A percentile compares a stretch with the other conserved stretches of the same genome.
These are phyloP conservation scores for Boletus edulis DNA, from an alignment of 768 basidiomycete genomes.

Conservation along the genomic window DNA sequence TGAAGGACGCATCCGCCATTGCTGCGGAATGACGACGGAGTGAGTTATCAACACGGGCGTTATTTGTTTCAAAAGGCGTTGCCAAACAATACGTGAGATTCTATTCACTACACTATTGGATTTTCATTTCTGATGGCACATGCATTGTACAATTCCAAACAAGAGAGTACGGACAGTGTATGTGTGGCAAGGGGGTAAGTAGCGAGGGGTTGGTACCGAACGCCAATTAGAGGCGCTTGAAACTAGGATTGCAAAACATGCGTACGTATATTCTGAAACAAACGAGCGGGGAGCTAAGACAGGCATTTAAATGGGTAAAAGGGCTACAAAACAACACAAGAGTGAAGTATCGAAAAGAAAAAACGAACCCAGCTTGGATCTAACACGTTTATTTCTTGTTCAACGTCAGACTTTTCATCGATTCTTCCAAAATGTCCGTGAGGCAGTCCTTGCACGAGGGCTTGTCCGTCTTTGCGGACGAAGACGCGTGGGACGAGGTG, in stretches of 20 bases:
- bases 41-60: neutral
- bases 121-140: conserved; percentile 4
- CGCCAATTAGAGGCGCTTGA: conserved; percentile 5
- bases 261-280: conserved; percentile 1
- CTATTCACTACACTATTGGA: neutral
- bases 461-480: conserved; percentile 17
- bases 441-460: conserved; percentile 22
- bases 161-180: conserved; percentile 7
- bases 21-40: neutral
- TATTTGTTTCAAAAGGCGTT: conserved; percentile 21
- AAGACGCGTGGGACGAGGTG: neutral
- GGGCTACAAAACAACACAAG: neutral
- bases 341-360: neutral
- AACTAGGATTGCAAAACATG: conserved; percentile 6
- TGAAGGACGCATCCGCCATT: conserved; percentile 75
- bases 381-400: conserved; percentile 43
- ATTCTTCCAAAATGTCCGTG: conserved; percentile 58
- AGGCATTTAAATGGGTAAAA: conserved; percentile 14
- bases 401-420: conserved; percentile 64
- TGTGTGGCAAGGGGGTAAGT: conserved; percentile 12
- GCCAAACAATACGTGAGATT: conserved; percentile 29
- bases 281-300: conserved; percentile 18
- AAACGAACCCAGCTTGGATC: neutral
- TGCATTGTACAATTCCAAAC: conserved; percentile 17
- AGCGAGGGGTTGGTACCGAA: neutral